A percentile compares a stretch with the other conserved stretches of the same genome.
phyloP scores from a whole-genome alignment of 495 filamentous ascomycete genomes.

The Jackrogersella minutella region DNA sequence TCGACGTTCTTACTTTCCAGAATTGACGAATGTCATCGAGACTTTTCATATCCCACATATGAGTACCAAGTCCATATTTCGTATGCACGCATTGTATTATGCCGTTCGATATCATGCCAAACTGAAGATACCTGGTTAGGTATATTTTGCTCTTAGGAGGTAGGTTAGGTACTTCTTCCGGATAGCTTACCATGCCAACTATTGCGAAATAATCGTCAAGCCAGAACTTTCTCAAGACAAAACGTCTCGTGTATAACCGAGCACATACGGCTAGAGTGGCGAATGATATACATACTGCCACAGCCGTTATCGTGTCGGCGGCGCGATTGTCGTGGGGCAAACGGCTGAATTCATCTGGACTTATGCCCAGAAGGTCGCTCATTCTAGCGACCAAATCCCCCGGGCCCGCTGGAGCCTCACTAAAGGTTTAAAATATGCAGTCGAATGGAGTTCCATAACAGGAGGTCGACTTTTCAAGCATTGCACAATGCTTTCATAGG shows the following conservation, averaged over 20 bases:
- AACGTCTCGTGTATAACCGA: conserved; percentile 37
- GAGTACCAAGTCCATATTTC: conserved; percentile 29
- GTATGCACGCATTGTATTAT: conserved; percentile 31
- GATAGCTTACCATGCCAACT: conserved; percentile 28
- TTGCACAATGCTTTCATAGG: conserved; percentile 1
- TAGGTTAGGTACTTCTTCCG: not conserved
- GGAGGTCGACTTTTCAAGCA: conserved; percentile 12
- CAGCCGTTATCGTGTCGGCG: conserved; percentile 25
- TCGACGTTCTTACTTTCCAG: conserved; percentile 28
- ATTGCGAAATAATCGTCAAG: conserved; percentile 33
- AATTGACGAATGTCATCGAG: conserved; percentile 1
- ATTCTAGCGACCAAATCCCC: conserved; percentile 1
- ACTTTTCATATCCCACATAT: conserved; percentile 22
- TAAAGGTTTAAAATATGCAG: conserved; percentile 11
- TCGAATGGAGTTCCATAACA: conserved; percentile 27
- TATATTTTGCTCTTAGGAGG: not conserved
- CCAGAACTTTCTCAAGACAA: conserved; percentile 25
- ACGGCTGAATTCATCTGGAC: not conserved
- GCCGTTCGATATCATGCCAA: conserved; percentile 32
- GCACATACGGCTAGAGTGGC: conserved; percentile 27
- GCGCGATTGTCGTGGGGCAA: conserved; percentile 32
- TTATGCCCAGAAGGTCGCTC: not conserved
- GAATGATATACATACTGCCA: conserved; percentile 21
- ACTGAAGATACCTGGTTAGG: conserved; percentile 20
- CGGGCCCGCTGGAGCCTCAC: conserved; percentile 4